Conservation (phyloP, 257 asterid species). For the Nicotiana otophora region DNA sequence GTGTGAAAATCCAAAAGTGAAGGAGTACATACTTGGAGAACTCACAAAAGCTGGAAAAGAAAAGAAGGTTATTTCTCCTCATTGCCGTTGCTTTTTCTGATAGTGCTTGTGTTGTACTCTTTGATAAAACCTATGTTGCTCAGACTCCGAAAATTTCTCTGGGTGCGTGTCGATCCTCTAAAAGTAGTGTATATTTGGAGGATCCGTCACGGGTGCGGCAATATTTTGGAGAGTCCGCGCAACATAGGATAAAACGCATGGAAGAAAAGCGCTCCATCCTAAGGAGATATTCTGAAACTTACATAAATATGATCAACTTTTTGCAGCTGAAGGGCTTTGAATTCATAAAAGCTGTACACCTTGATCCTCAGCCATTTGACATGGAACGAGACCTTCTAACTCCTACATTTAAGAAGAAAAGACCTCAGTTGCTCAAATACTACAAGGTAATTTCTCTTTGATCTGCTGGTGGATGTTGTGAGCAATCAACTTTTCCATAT, state of each 20-base stretch:
- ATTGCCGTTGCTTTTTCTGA: neutral
- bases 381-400: slow-evolving; percentile 93
- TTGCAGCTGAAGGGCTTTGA: slow-evolving; percentile 94
- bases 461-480: neutral
- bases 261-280: neutral
- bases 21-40: slow-evolving; percentile 60
- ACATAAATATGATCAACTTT: neutral
- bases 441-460: slow-evolving; percentile 55
- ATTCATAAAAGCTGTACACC: slow-evolving; percentile 71
- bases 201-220: too few species aligned
- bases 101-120: neutral
- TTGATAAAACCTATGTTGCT: neutral
- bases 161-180: too few species aligned
- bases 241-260: too few species aligned
- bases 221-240: too few species aligned
- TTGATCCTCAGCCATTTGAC: slow-evolving; percentile 89
- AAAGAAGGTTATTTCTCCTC: slow-evolving; percentile 54
- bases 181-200: too few species aligned
- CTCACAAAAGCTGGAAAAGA: slow-evolving; percentile 61
- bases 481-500: neutral
- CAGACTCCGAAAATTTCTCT: too few species aligned
- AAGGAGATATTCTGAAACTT: too few species aligned
- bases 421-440: slow-evolving; percentile 82
- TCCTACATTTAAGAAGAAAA: slow-evolving; percentile 89
- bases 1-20: slow-evolving; percentile 57